phyloP scores from a whole-genome alignment of 2,329 filamentous ascomycete genomes.

The Paraphaeosphaeria minitans region DNA sequence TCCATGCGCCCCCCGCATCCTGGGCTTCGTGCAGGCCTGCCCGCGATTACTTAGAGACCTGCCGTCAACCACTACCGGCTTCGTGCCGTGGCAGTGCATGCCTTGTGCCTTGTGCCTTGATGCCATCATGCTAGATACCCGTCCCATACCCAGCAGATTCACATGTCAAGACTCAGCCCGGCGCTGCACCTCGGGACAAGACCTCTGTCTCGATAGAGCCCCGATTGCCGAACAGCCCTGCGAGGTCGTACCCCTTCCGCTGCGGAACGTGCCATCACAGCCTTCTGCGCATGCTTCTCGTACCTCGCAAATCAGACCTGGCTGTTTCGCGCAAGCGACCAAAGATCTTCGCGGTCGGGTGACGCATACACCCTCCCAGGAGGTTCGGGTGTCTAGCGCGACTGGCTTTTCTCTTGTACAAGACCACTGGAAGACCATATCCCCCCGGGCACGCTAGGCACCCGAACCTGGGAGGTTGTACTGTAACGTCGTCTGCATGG shows the following conservation, averaged over 20 bases:
- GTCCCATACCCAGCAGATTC: neutral
- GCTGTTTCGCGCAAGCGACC: neutral
- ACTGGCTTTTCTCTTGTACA: no score
- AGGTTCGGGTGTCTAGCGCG: no score
- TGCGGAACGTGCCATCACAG: neutral
- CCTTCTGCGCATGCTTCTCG: neutral
- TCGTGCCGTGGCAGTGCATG: no score
- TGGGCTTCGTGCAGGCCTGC: neutral
- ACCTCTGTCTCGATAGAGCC: conserved; percentile 3
- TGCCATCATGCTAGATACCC: conserved; percentile 1
- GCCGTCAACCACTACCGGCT: no score
- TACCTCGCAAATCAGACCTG: neutral
- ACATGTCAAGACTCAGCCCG: conserved; percentile 1
- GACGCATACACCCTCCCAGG: no score
- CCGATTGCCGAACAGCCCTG: conserved; percentile 11
- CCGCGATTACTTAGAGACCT: no score
- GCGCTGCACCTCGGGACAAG: conserved; percentile 9
- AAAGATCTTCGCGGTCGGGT: neutral
- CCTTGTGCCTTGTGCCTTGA: neutral
- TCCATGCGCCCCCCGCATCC: conserved; percentile 7
- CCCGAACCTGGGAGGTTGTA: no score
- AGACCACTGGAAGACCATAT: no score
- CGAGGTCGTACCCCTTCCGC: neutral
- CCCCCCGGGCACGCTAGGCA: no score
- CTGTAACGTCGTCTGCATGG: neutral